Percentiles rank a stretch among this genome's conserved stretches.
Conservation (phyloP, 106 monocot species). For the Alisma plantagoaquatica region DNA sequence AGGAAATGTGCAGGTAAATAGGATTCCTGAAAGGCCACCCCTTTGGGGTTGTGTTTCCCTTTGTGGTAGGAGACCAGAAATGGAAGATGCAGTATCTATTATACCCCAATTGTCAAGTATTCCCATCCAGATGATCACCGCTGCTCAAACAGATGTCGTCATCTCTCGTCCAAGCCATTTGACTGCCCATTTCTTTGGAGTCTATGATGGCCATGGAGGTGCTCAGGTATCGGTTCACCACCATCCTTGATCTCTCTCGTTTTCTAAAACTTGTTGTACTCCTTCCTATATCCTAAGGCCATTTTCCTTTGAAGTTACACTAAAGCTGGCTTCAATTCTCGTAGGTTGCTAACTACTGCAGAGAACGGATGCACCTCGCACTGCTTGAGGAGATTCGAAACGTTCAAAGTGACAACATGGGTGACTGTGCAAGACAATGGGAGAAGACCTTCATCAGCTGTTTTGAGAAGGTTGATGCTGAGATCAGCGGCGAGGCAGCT, state of each 20-base stretch:
- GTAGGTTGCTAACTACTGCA: constrained; percentile 60
- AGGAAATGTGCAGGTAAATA: constrained; percentile 1
- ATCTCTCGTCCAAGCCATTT: constrained; percentile 21
- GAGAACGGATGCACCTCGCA: constrained; percentile 27
- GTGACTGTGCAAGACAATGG: constrained; percentile 36
- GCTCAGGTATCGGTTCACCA: constrained; percentile 52
- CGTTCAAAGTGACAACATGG: constrained; percentile 3
- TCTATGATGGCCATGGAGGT: constrained; percentile 73
- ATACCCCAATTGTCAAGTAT: constrained; percentile 49
- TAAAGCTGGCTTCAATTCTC: too few relatives aligned
- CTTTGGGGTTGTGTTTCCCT: constrained; percentile 60
- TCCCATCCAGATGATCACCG: constrained; percentile 38
- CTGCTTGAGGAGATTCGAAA: constrained; percentile 31
- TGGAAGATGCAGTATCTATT: constrained; percentile 60
- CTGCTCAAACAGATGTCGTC: constrained; percentile 4
- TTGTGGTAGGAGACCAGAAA: constrained; percentile 62
- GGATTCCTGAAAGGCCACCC: constrained; percentile 20
- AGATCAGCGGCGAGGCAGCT: too few relatives aligned
- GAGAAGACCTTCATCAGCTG: constrained; percentile 46
- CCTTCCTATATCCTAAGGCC: too few relatives aligned
- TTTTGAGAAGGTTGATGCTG: constrained; percentile 55
- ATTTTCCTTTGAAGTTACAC: too few relatives aligned
- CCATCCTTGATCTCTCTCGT: too few relatives aligned
- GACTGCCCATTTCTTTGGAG: constrained; percentile 56
- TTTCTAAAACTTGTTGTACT: too few relatives aligned